These are phyloP conservation scores for Candida dendrica DNA, from an alignment of 805 yeast genomes.

Conservation along the genomic window DNA sequence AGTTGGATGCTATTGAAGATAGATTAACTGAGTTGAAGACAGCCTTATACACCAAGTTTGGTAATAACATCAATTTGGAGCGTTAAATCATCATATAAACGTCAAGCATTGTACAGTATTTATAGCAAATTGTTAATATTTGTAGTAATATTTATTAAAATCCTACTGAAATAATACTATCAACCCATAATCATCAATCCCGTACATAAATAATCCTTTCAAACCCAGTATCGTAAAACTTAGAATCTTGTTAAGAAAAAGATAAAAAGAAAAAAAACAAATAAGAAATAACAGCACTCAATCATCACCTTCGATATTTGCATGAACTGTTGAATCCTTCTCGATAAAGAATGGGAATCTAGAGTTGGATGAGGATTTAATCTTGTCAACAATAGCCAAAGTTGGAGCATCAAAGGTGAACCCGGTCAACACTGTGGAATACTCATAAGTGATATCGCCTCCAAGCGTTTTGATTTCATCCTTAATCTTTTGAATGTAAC, in stretches of 20 bases:
- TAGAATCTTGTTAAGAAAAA: too few relatives aligned
- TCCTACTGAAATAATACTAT: too few relatives aligned
- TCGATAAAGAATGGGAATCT: slow-evolving; percentile 38
- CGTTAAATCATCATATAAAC: slow-evolving; percentile 25
- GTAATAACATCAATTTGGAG: slow-evolving; percentile 82
- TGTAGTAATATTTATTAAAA: background rate
- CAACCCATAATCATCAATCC: too few relatives aligned
- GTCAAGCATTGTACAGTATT: background rate
- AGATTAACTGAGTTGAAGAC: slow-evolving; percentile 58
- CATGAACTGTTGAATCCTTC: slow-evolving; percentile 31
- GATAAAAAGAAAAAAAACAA: too few relatives aligned
- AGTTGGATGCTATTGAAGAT: slow-evolving; percentile 45
- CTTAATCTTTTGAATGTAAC: slow-evolving; percentile 25
- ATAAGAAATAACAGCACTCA: background rate
- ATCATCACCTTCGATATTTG: slow-evolving; percentile 12
- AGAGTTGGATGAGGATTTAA: slow-evolving; percentile 8
- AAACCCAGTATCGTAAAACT: too few relatives aligned
- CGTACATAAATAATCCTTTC: too few relatives aligned
- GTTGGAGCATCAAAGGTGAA: slow-evolving; percentile 36
- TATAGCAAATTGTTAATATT: too few relatives aligned
- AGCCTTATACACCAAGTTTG: slow-evolving; percentile 81
- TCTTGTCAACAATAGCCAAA: slow-evolving; percentile 15
- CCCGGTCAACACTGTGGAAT: slow-evolving; percentile 38
- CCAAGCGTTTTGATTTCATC: slow-evolving; percentile 29
- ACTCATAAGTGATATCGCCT: slow-evolving; percentile 40